Evolutionary conservation across 352 stramenopile species (phyloP).

Genomic region (Phytophthora boehmeriae): DNA sequence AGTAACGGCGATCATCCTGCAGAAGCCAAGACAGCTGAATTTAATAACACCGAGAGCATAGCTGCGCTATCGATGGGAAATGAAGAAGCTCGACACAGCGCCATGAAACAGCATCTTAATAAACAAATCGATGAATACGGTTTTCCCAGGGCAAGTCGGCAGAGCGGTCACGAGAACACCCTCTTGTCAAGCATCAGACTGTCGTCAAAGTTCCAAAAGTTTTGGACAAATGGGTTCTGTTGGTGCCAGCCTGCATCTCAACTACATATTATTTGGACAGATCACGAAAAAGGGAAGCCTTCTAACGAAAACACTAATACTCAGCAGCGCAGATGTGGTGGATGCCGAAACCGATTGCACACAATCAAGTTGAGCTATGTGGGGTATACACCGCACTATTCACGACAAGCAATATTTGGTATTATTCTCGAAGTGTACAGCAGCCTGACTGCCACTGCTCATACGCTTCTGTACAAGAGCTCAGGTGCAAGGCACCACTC

Average conservation of each 20-base stretch:
- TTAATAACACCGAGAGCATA: background rate
- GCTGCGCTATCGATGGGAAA: slow-evolving; percentile 1
- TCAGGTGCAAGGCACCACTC: slow-evolving; percentile 3
- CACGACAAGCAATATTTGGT: slow-evolving; percentile 48
- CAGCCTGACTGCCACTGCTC: slow-evolving; percentile 40
- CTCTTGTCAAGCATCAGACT: slow-evolving; percentile 49
- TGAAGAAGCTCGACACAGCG: slow-evolving; percentile 3
- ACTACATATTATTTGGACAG: slow-evolving; percentile 36
- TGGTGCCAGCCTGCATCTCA: slow-evolving; percentile 41
- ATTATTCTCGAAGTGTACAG: slow-evolving; percentile 66
- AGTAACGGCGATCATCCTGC: too few species aligned
- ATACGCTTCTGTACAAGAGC: slow-evolving; percentile 55
- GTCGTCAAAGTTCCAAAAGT: slow-evolving; percentile 42
- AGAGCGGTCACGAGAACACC: slow-evolving; percentile 18
- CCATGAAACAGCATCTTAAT: slow-evolving; percentile 10
- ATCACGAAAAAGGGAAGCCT: background rate
- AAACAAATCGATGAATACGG: slow-evolving; percentile 1
- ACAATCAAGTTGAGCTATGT: slow-evolving; percentile 29
- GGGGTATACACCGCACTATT: slow-evolving; percentile 59
- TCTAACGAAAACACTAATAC: background rate
- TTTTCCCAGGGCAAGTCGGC: background rate
- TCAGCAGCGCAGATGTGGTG: slow-evolving; percentile 10
- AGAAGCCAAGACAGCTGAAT: background rate
- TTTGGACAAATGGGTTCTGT: slow-evolving; percentile 66
- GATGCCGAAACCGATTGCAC: slow-evolving; percentile 45